Evolutionary conservation across 768 basidiomycete genomes (phyloP), one percentile per base, ranked within the genome.

Genomic region (Boletus rubescentipes): DNA sequence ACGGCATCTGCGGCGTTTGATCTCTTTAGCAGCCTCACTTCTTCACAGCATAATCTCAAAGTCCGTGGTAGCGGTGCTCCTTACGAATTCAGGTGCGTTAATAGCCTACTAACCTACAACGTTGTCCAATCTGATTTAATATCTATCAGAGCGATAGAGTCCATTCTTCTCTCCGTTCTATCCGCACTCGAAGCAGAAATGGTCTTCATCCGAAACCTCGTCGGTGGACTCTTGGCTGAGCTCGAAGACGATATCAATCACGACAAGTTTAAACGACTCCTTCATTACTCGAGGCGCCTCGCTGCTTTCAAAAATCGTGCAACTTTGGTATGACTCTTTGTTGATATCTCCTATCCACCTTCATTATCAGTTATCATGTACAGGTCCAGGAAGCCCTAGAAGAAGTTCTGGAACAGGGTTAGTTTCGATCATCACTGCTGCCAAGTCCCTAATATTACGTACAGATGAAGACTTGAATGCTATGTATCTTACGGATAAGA

Each of bases 111-210:
- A 55, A 51, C 54, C 36, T 26, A 40, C 58, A 56, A 54, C 58
- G n/a, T 51, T 41, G 29, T 31, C 45, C 49, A 46, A 55, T 18
- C 29, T 9, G 34, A 31, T 47, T 64, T 65, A 50, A 64, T 55
- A 49, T 61, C 54, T 23, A 51, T n/a, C 66, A 94, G 95, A 50
- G 96, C 96, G 3, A 78, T 98, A 36, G 96, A 98, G 62, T 95
- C 94, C 1, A 86, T 97, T 53, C 77, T 98, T 39, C 81, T 96
- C 38, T 96, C 93, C 37, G 92, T 96, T 10, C 74, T 95, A 52
- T 91, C 89, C 59, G 94, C 96, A 5, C 77, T 98, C 21, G 96
- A 98, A 73, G 93, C 93, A 31, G 96, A 98, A 73, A 90, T 98
- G 89, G 88, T 88, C 14, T 95, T 95, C 66, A 91, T 93, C 47